Evolutionary conservation across 305 asterid genomes (phyloP).

Genomic region (Solanum hybrid): DNA sequence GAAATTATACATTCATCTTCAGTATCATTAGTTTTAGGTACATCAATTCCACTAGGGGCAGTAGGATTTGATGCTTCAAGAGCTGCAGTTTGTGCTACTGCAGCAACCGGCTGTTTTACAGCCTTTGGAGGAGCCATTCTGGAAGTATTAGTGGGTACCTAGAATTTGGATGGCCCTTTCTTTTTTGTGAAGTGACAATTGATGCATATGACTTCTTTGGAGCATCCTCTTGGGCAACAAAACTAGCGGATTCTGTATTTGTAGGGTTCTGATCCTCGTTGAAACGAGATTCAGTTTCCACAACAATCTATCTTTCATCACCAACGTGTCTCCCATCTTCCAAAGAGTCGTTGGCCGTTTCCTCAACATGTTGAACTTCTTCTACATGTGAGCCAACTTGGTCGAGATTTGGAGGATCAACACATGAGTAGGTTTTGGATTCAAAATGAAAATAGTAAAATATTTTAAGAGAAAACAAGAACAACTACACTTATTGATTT

Average conservation of each 20-base stretch:
- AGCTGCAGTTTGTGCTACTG: slow-evolving; percentile 29
- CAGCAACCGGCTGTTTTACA: slow-evolving; percentile 33
- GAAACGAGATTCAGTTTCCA: slow-evolving; percentile 36
- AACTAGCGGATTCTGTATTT: slow-evolving; percentile 28
- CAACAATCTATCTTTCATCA: slow-evolving; percentile 28
- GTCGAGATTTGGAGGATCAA: slow-evolving; percentile 29
- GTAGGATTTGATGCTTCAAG: slow-evolving; percentile 30
- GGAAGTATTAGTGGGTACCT: slow-evolving; percentile 47
- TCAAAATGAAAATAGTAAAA: slow-evolving; percentile 11
- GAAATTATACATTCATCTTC: slow-evolving; percentile 53
- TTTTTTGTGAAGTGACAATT: slow-evolving; percentile 56
- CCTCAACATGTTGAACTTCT: slow-evolving; percentile 40
- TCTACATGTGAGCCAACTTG: slow-evolving; percentile 31
- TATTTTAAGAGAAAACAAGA: background rate
- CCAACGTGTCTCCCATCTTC: slow-evolving; percentile 34
- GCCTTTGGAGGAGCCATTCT: slow-evolving; percentile 24
- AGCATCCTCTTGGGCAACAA: slow-evolving; percentile 46
- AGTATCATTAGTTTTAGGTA: slow-evolving; percentile 37
- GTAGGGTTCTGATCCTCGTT: slow-evolving; percentile 25
- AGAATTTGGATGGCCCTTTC: slow-evolving; percentile 41
- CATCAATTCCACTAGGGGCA: slow-evolving; percentile 11
- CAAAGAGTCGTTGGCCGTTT: slow-evolving; percentile 28
- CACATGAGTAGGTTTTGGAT: slow-evolving; percentile 53
- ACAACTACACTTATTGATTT: background rate
- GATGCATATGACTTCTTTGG: slow-evolving; percentile 87